Conservation (phyloP, 805 yeast genomes). For the Candida piceae region DNA sequence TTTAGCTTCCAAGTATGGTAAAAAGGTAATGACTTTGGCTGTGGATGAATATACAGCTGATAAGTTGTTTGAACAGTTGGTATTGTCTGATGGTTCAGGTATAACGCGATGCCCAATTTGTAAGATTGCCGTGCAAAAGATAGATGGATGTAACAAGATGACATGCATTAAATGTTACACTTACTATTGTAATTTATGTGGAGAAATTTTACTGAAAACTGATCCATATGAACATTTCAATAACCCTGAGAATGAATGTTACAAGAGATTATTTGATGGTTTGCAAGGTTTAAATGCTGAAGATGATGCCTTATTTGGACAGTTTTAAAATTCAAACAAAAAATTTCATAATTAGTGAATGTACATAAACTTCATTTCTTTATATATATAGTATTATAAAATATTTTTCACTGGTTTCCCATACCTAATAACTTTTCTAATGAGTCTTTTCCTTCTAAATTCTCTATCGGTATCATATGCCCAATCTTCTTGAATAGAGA, state of each 20-base stretch:
- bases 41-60: conserved; percentile 45
- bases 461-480: conserved; percentile 42
- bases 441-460: conserved; percentile 55
- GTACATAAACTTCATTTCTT: too few relatives aligned
- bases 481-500: conserved; percentile 39
- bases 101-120: conserved; percentile 52
- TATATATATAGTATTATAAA: too few relatives aligned
- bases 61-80: conserved; percentile 38
- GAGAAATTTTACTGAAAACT: conserved; percentile 30
- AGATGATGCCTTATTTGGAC: conserved; percentile 14
- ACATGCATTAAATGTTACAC: conserved; percentile 45
- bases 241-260: conserved; percentile 38
- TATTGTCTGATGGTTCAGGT: conserved; percentile 37
- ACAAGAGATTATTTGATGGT: conserved; percentile 49
- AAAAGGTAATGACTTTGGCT: conserved; percentile 35
- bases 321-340: too few relatives aligned
- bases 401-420: too few relatives aligned
- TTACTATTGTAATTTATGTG: conserved; percentile 53
- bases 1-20: conserved; percentile 39
- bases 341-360: too few relatives aligned
- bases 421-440: conserved; percentile 49
- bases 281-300: too few relatives aligned
- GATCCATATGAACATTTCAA: conserved; percentile 52
- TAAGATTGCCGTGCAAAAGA: conserved; percentile 41
- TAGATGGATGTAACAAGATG: conserved; percentile 66